phyloP scores from a whole-genome alignment of 176 grass and related monocot species.

The Areca catechu region DNA sequence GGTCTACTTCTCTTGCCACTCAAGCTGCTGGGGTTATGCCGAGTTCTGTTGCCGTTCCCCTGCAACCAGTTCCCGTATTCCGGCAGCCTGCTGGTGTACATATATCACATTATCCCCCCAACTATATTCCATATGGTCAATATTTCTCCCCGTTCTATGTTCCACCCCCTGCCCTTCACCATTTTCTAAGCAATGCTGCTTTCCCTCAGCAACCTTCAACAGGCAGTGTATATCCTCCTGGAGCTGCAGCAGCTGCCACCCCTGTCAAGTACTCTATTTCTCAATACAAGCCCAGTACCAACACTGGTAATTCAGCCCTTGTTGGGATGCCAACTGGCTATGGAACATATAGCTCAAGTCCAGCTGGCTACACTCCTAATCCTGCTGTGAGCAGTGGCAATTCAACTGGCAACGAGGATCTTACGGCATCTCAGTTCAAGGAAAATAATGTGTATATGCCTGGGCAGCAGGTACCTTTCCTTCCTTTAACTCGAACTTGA shows the following conservation, averaged over 20 bases:
- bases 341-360: constrained; percentile 52
- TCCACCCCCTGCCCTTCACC: constrained; percentile 47
- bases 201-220: constrained; percentile 66
- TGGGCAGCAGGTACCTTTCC: constrained; percentile 42
- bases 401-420: constrained; percentile 49
- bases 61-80: constrained; percentile 57
- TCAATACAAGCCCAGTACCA: constrained; percentile 67
- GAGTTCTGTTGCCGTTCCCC: constrained; percentile 62
- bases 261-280: constrained; percentile 48
- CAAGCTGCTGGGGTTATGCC: constrained; percentile 42
- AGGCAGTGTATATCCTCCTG: constrained; percentile 48
- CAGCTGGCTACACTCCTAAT: constrained; percentile 46
- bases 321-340: constrained; percentile 48
- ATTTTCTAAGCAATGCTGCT: constrained; percentile 55
- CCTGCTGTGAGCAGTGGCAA: constrained; percentile 33
- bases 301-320: constrained; percentile 50
- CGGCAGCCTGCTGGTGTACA: constrained; percentile 62
- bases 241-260: constrained; percentile 27
- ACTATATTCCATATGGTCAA: constrained; percentile 71
- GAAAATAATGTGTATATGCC: constrained; percentile 80
- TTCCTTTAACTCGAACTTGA: constrained; percentile 4
- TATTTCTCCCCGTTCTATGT: constrained; percentile 66
- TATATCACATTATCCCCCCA: constrained; percentile 52
- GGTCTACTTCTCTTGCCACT: constrained; percentile 37
- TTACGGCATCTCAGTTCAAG: constrained; percentile 54